Evolutionary conservation across 2,329 filamentous ascomycete species (phyloP).

Genomic region (Orbilia oligospora): DNA sequence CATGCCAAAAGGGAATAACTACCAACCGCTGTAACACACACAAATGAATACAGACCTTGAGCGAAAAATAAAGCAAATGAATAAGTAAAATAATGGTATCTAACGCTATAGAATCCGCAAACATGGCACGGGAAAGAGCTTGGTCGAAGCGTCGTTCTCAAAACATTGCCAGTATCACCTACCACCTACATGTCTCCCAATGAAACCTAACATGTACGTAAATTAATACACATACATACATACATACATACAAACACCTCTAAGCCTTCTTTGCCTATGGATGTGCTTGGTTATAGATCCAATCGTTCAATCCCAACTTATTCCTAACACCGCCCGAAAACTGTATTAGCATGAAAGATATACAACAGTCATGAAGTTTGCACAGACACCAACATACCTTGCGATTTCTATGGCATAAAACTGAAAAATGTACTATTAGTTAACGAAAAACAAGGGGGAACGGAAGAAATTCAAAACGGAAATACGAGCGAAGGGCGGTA

Average conservation of each 20-base stretch:
- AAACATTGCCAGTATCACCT: no score
- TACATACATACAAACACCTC: background rate
- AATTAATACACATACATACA: background rate
- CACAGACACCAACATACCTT: constrained; percentile 70
- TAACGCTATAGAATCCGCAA: no score
- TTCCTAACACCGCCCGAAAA: constrained; percentile 73
- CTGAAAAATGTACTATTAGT: constrained; percentile 68
- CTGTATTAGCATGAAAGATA: background rate
- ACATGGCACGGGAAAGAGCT: no score
- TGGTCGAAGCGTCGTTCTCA: no score
- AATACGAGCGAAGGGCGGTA: no score
- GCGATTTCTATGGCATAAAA: constrained; percentile 85
- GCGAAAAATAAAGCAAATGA: no score
- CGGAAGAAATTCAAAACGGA: background rate
- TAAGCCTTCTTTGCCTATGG: constrained; percentile 64
- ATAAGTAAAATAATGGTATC: no score
- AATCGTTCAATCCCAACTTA: constrained; percentile 90
- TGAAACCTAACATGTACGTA: background rate
- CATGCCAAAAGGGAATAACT: no score
- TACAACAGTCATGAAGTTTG: background rate
- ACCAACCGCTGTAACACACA: no score
- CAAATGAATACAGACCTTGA: no score
- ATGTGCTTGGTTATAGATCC: constrained; percentile 90
- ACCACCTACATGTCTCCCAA: background rate
- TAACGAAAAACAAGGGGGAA: background rate